A percentile compares a stretch with the other conserved stretches of the same genome.
phyloP scores from a whole-genome alignment of 352 stramenopile species.

The Pythium rishiriense region DNA sequence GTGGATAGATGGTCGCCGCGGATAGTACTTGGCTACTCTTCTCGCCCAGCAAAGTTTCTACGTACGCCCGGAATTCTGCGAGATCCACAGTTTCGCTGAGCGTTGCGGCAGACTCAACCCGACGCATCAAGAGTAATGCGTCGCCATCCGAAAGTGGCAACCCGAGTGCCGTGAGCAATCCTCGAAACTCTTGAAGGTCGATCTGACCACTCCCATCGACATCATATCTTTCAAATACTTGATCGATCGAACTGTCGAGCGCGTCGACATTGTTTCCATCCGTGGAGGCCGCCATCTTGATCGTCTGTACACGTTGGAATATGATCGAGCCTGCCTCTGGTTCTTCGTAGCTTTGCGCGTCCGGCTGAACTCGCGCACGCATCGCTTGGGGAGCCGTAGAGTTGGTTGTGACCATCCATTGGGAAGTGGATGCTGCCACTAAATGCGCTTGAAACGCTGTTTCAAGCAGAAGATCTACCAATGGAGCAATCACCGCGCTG shows the following conservation, averaged over 20 bases:
- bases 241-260: slow-evolving; percentile 28
- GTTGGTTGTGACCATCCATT: slow-evolving; percentile 47
- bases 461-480: slow-evolving; percentile 45
- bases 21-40: background rate
- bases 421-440: slow-evolving; percentile 33
- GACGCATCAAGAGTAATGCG: slow-evolving; percentile 46
- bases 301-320: slow-evolving; percentile 46
- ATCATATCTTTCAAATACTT: slow-evolving; percentile 61
- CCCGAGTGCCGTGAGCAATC: slow-evolving; percentile 42
- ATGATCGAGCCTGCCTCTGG: slow-evolving; percentile 29
- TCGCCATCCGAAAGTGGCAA: slow-evolving; percentile 44
- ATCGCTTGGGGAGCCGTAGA: slow-evolving; percentile 22
- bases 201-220: slow-evolving; percentile 54
- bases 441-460: slow-evolving; percentile 35
- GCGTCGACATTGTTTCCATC: slow-evolving; percentile 23
- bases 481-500: slow-evolving; percentile 35
- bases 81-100: slow-evolving; percentile 29
- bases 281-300: slow-evolving; percentile 29
- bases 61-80: slow-evolving; percentile 33
- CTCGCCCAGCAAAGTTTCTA: slow-evolving; percentile 10
- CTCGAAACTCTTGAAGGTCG: slow-evolving; percentile 52
- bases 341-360: slow-evolving; percentile 9
- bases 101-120: slow-evolving; percentile 30
- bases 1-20: background rate
- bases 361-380: slow-evolving; percentile 9